Conservation (phyloP, 2,329 filamentous ascomycete species). For the Sporothrix brasiliensis region DNA sequence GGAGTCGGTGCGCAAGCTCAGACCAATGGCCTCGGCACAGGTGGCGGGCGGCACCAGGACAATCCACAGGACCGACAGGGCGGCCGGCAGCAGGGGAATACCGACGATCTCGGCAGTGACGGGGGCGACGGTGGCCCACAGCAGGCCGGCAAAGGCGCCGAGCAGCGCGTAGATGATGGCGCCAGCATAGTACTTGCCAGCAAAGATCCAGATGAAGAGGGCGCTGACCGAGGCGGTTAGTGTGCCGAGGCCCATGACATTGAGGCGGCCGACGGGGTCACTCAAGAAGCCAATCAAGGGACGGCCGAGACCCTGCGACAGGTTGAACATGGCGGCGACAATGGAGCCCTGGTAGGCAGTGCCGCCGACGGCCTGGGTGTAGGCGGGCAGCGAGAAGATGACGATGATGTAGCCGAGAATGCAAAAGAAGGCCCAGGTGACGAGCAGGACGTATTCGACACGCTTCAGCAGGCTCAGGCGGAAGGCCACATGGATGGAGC, state of each 20-base stretch:
- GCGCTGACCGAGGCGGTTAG: conserved; percentile 65
- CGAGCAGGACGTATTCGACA: conserved; percentile 64
- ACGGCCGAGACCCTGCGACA: conserved; percentile 67
- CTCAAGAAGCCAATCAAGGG: conserved; percentile 73
- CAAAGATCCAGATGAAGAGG: conserved; percentile 73
- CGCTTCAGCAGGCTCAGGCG: conserved; percentile 64
- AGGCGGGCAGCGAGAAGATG: conserved; percentile 76
- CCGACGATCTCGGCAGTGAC: conserved; percentile 76
- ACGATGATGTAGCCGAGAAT: conserved; percentile 75
- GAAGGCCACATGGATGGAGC: conserved; percentile 68
- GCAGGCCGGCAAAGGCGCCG: conserved; percentile 69
- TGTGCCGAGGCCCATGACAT: conserved; percentile 69
- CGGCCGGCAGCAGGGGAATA: conserved; percentile 66
- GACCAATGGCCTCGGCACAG: conserved; percentile 66
- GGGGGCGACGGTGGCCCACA: conserved; percentile 70
- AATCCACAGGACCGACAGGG: conserved; percentile 71
- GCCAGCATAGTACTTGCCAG: conserved; percentile 64
- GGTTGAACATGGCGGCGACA: conserved; percentile 72
- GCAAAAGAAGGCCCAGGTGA: conserved; percentile 70
- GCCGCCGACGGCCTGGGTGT: conserved; percentile 69
- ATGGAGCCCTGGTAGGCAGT: conserved; percentile 68
- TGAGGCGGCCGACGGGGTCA: conserved; percentile 70
- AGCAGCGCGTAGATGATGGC: conserved; percentile 72
- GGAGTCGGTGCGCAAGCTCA: conserved; percentile 53
- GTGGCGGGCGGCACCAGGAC: conserved; percentile 70